Conservation (phyloP, 345 rosid species). For the Eucalyptus polyanthemos region DNA sequence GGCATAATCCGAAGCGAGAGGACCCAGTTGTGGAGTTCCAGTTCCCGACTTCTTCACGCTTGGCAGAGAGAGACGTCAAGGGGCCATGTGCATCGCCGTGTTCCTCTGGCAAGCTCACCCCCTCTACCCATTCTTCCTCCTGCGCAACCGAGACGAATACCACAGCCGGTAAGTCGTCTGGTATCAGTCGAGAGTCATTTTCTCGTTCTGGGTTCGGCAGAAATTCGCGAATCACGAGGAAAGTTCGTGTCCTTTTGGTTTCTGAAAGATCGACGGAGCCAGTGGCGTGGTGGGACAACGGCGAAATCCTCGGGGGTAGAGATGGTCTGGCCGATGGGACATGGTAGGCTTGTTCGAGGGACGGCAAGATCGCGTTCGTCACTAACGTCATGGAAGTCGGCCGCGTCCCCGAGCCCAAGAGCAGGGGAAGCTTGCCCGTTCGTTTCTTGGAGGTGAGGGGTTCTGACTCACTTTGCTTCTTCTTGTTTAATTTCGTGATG, state of each 20-base stretch:
- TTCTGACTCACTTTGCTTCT: constrained; percentile 1
- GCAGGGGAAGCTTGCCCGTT: constrained; percentile 66
- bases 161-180: constrained; percentile 26
- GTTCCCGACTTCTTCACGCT: background rate
- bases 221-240: background rate
- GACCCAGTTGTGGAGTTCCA: background rate
- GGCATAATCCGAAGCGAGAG: background rate
- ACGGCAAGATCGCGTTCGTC: constrained; percentile 60
- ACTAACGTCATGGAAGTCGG: constrained; percentile 47
- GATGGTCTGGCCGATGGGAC: constrained; percentile 76
- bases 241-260: background rate
- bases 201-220: background rate
- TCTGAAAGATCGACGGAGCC: constrained; percentile 50
- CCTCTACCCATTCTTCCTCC: constrained; percentile 49
- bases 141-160: constrained; percentile 73
- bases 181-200: background rate
- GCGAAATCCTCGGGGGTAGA: constrained; percentile 53
- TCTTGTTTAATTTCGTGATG: background rate
- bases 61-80: background rate
- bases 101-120: constrained; percentile 76
- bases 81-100: constrained; percentile 39
- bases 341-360: constrained; percentile 61
- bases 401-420: constrained; percentile 18
- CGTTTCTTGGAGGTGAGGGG: constrained; percentile 44
- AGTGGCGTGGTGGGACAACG: constrained; percentile 61